phyloP scores from a whole-genome alignment of 2,329 filamentous ascomycete species.

The Pyrenophora seminiperda region DNA sequence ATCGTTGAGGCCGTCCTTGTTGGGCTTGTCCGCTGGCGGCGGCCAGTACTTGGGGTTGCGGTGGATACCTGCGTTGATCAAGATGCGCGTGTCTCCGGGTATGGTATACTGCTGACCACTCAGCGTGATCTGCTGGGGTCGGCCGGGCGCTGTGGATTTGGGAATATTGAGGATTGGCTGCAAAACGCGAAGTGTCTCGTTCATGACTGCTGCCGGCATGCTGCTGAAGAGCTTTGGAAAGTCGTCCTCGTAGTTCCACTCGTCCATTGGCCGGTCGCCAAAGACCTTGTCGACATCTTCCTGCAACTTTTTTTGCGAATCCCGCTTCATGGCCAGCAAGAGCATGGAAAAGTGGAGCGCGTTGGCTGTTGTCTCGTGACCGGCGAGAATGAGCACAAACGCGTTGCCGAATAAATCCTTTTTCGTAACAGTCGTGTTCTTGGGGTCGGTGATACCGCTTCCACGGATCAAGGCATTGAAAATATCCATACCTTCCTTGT shows the following conservation, averaged over 20 bases:
- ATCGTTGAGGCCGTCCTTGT: conserved; percentile 52
- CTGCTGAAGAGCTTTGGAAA: conserved; percentile 70
- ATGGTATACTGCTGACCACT: conserved; percentile 64
- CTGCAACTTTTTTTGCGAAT: conserved; percentile 69
- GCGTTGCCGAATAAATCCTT: conserved; percentile 74
- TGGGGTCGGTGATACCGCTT: conserved; percentile 41
- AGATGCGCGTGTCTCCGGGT: conserved; percentile 62
- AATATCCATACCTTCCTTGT: conserved; percentile 59
- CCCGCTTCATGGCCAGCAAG: conserved; percentile 68
- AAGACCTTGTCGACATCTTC: conserved; percentile 71
- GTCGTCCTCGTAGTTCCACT: conserved; percentile 73
- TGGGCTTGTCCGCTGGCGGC: conserved; percentile 35
- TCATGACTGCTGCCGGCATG: conserved; percentile 75
- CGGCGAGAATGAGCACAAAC: conserved; percentile 67
- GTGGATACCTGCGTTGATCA: conserved; percentile 62
- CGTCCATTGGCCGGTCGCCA: conserved; percentile 59
- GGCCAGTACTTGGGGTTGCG: conserved; percentile 78
- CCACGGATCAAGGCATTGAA: conserved; percentile 53
- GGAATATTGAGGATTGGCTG: conserved; percentile 75
- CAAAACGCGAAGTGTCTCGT: conserved; percentile 75
- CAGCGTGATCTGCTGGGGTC: conserved; percentile 62
- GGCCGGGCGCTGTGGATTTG: conserved; percentile 59
- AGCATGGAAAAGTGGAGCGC: conserved; percentile 73
- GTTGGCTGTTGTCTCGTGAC: conserved; percentile 82
- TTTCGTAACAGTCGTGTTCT: conserved; percentile 40